These are phyloP conservation scores for Yarrowia sp. DNA, from an alignment of 805 yeast genomes.

Conservation along the genomic window DNA sequence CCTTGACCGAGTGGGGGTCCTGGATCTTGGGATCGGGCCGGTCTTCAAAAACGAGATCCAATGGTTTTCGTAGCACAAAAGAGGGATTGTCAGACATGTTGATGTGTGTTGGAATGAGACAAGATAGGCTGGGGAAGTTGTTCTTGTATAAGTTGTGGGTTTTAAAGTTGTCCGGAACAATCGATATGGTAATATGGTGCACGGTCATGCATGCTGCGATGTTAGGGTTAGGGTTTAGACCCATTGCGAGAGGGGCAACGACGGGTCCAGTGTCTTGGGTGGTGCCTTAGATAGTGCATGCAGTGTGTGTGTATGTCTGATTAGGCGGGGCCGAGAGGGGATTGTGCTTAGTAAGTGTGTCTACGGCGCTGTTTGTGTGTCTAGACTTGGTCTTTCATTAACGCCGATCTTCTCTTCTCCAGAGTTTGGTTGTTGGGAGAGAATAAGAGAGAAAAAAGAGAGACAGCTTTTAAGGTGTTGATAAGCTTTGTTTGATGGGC, in stretches of 20 bases:
- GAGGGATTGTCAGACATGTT: constrained; percentile 42
- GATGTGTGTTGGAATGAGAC: too few species aligned
- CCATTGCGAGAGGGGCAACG: neutral
- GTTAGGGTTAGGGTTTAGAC: constrained; percentile 19
- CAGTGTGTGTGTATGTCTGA: neutral
- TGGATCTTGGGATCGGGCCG: constrained; percentile 61
- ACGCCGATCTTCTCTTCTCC: neutral
- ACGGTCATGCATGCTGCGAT: neutral
- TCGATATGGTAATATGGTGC: neutral
- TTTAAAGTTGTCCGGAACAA: neutral
- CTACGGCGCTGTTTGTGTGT: too few species aligned
- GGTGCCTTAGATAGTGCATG: neutral
- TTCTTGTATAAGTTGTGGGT: too few species aligned
- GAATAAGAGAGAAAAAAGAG: too few species aligned
- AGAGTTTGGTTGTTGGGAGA: constrained; percentile 1
- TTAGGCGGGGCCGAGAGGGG: neutral
- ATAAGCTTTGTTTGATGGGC: neutral
- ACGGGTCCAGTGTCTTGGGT: too few species aligned
- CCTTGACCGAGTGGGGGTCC: constrained; percentile 66
- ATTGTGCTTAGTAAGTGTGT: too few species aligned
- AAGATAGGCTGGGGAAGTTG: too few species aligned
- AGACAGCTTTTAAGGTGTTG: neutral
- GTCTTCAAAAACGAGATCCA: constrained; percentile 62
- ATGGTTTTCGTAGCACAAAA: constrained; percentile 58
- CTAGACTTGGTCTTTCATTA: too few species aligned